Evolutionary conservation across 2,329 filamentous ascomycete species (phyloP).

Genomic region (Scedosporium aurantiacum): DNA sequence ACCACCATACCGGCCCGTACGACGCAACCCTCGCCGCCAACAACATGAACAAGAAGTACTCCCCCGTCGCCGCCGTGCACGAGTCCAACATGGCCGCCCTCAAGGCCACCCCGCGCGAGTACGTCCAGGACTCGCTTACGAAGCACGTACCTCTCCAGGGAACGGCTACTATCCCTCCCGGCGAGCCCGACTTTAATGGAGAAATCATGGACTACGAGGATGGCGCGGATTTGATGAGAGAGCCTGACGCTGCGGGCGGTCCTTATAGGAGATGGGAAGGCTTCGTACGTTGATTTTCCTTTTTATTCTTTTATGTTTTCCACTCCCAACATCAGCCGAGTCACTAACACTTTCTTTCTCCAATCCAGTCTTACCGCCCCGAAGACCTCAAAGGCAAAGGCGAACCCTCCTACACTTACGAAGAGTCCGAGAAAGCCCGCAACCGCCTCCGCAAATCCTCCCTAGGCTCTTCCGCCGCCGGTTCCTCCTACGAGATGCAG

Average conservation of each 20-base stretch:
- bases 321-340: no score
- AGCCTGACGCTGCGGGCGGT: slow-evolving; percentile 55
- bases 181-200: slow-evolving; percentile 56
- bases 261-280: slow-evolving; percentile 67
- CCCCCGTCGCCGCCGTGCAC: slow-evolving; percentile 67
- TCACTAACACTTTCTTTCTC: background rate
- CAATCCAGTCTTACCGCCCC: slow-evolving; percentile 45
- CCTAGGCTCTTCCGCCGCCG: slow-evolving; percentile 18
- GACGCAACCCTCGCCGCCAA: slow-evolving; percentile 69
- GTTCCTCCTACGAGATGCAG: slow-evolving; percentile 36
- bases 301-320: background rate
- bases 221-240: slow-evolving; percentile 75
- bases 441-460: slow-evolving; percentile 16
- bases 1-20: slow-evolving; percentile 86
- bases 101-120: slow-evolving; percentile 68
- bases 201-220: slow-evolving; percentile 69
- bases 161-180: slow-evolving; percentile 64
- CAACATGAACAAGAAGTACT: slow-evolving; percentile 51
- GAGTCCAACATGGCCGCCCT: slow-evolving; percentile 66
- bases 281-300: slow-evolving; percentile 37
- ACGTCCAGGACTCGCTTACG: slow-evolving; percentile 60
- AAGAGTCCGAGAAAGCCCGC: slow-evolving; percentile 42
- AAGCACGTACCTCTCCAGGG: slow-evolving; percentile 74
- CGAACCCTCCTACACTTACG: slow-evolving; percentile 62
- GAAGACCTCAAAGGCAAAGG: slow-evolving; percentile 76